Percentiles rank a stretch among this genome's conserved stretches.
Evolutionary conservation across 805 yeast genomes (phyloP).

Genomic region (Candida andamanensis): DNA sequence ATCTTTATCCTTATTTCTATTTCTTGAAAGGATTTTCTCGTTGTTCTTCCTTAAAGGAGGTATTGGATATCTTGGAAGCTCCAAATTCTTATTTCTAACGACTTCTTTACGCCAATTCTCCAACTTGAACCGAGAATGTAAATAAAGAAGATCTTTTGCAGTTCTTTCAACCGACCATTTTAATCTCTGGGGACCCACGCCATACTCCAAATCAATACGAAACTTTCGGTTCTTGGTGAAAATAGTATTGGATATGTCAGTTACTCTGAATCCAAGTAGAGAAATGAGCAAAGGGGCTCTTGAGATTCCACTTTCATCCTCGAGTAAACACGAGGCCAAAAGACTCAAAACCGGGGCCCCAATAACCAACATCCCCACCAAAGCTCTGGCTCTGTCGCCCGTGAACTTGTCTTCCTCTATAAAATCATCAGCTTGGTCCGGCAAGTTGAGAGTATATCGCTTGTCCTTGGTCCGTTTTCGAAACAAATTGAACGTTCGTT

Average conservation of each 20-base stretch:
- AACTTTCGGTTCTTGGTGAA: conserved; percentile 43
- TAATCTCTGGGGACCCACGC: conserved; percentile 72
- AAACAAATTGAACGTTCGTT: conserved; percentile 18
- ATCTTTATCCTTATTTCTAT: neutral
- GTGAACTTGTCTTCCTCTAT: conserved; percentile 22
- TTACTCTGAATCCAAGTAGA: conserved; percentile 61
- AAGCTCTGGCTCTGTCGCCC: conserved; percentile 31
- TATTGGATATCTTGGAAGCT: conserved; percentile 43
- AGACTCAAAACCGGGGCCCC: conserved; percentile 74
- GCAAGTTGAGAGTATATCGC: conserved; percentile 14
- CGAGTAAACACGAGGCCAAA: conserved; percentile 66
- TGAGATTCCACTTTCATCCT: conserved; percentile 69
- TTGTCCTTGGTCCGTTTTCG: conserved; percentile 19
- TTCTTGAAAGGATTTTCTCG: neutral
- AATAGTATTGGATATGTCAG: conserved; percentile 41
- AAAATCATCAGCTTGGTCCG: conserved; percentile 12
- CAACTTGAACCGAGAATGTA: conserved; percentile 66
- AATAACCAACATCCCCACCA: conserved; percentile 44
- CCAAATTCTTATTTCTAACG: conserved; percentile 28
- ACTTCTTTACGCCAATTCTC: conserved; percentile 32
- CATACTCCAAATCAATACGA: conserved; percentile 80
- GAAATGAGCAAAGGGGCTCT: conserved; percentile 81
- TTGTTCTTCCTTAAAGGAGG: conserved; percentile 28
- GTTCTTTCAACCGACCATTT: conserved; percentile 77
- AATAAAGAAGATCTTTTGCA: conserved; percentile 61